These are phyloP conservation scores for Naganishia albida DNA, from an alignment of 1,284 basidiomycete genomes.

Conservation along the genomic window DNA sequence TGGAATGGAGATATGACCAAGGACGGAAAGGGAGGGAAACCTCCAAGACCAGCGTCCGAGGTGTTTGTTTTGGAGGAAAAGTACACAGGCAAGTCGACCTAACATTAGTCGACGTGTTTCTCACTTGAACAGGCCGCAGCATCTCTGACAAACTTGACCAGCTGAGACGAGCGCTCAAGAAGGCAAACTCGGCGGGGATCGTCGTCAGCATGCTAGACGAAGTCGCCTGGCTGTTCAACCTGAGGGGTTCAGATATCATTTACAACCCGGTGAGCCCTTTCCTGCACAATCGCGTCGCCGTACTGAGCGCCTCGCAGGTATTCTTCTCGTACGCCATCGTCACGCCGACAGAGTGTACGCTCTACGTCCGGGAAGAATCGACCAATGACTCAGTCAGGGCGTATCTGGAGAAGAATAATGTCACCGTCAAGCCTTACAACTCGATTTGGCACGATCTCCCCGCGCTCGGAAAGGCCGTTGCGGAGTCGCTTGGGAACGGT, in stretches of 20 bases:
- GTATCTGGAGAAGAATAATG: slow-evolving; percentile 62
- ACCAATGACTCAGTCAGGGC: slow-evolving; percentile 62
- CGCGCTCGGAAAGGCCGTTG: slow-evolving; percentile 23
- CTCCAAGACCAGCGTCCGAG: slow-evolving; percentile 67
- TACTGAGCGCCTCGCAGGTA: slow-evolving; percentile 58
- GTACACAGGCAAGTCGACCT: slow-evolving; percentile 60
- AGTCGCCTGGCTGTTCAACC: slow-evolving; percentile 90
- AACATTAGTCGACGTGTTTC: not conserved
- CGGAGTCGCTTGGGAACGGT: not conserved
- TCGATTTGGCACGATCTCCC: slow-evolving; percentile 58
- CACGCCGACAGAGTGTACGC: slow-evolving; percentile 63
- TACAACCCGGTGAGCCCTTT: slow-evolving; percentile 71
- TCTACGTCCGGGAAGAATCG: slow-evolving; percentile 74
- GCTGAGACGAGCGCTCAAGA: slow-evolving; percentile 66
- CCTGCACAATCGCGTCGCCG: not conserved
- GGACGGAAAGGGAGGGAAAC: slow-evolving; percentile 54
- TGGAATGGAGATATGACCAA: slow-evolving; percentile 62
- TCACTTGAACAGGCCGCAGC: slow-evolving; percentile 61
- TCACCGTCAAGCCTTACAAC: slow-evolving; percentile 72
- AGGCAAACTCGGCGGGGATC: slow-evolving; percentile 67
- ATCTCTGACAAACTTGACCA: slow-evolving; percentile 67
- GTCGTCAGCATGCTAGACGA: slow-evolving; percentile 84
- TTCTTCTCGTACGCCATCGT: slow-evolving; percentile 92
- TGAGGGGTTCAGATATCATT: slow-evolving; percentile 88
- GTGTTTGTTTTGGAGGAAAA: slow-evolving; percentile 72